Evolutionary conservation across 306 rosid genomes (phyloP).

Genomic region (Trifolium dubium): DNA sequence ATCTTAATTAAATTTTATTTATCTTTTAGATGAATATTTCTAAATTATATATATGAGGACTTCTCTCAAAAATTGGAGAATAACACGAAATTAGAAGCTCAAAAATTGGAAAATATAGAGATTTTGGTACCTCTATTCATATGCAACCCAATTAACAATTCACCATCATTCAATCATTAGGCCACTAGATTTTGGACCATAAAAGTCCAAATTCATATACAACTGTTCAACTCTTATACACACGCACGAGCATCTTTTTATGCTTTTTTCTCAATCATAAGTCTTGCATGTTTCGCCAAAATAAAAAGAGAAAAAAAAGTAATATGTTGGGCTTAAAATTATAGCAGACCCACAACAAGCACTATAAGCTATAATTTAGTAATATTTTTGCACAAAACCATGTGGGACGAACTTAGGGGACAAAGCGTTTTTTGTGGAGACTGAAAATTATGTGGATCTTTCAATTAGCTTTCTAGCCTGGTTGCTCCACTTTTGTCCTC

Average conservation of each 20-base stretch:
- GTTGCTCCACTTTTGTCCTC: slow-evolving; percentile 58
- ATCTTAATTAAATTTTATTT: too few relatives aligned
- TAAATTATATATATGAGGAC: too few relatives aligned
- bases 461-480: slow-evolving; percentile 61
- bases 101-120: slow-evolving; percentile 17
- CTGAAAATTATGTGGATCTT: slow-evolving; percentile 3
- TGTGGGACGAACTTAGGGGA: slow-evolving; percentile 47
- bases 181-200: slow-evolving; percentile 45
- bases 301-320: slow-evolving; percentile 10
- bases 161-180: slow-evolving; percentile 46
- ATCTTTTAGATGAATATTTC: too few relatives aligned
- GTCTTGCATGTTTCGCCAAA: slow-evolving; percentile 2
- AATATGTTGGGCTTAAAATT: slow-evolving; percentile 4
- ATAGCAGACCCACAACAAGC: slow-evolving; percentile 37
- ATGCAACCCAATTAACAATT: neutral
- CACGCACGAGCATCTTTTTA: slow-evolving; percentile 4
- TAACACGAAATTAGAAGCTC: neutral
- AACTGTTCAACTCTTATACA: slow-evolving; percentile 44
- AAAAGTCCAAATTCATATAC: slow-evolving; percentile 46
- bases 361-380: slow-evolving; percentile 46
- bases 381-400: slow-evolving; percentile 39
- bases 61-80: too few relatives aligned
- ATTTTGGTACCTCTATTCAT: slow-evolving; percentile 28
- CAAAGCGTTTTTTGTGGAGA: slow-evolving; percentile 32
- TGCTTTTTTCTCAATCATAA: slow-evolving; percentile 10